These are phyloP conservation scores for Ceratobasidium sp. DNA, from an alignment of 1,284 basidiomycete species.

Conservation along the genomic window DNA sequence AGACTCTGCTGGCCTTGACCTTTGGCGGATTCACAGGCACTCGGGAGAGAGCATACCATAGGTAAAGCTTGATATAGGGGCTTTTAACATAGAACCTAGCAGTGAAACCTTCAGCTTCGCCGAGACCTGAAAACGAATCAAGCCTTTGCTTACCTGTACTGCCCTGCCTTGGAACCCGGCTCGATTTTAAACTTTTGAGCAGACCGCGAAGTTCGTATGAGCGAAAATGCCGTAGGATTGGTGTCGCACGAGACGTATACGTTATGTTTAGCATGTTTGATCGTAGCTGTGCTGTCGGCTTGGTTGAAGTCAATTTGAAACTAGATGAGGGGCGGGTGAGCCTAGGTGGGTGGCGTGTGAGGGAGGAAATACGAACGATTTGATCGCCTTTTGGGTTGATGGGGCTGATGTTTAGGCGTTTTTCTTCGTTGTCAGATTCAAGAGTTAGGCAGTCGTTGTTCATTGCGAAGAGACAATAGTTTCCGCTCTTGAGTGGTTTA, in stretches of 20 bases:
- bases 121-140: background rate
- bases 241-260: constrained; percentile 20
- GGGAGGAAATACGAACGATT: background rate
- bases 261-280: background rate
- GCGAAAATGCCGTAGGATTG: background rate
- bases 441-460: constrained; percentile 9
- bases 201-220: background rate
- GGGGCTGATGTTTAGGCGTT: background rate
- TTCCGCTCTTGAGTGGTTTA: background rate
- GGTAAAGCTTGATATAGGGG: background rate
- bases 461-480: background rate
- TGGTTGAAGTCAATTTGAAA: constrained; percentile 5
- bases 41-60: background rate
- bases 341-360: background rate
- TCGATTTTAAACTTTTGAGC: constrained; percentile 1
- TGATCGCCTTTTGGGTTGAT: background rate
- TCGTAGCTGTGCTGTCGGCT: background rate
- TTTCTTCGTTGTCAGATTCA: background rate
- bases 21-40: background rate
- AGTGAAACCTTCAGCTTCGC: background rate
- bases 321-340: background rate
- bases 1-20: background rate
- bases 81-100: background rate
- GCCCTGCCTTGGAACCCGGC: background rate
- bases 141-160: background rate